Evolutionary conservation across 257 asterid species (phyloP).

Genomic region (Fraxinus quadrangulata): DNA sequence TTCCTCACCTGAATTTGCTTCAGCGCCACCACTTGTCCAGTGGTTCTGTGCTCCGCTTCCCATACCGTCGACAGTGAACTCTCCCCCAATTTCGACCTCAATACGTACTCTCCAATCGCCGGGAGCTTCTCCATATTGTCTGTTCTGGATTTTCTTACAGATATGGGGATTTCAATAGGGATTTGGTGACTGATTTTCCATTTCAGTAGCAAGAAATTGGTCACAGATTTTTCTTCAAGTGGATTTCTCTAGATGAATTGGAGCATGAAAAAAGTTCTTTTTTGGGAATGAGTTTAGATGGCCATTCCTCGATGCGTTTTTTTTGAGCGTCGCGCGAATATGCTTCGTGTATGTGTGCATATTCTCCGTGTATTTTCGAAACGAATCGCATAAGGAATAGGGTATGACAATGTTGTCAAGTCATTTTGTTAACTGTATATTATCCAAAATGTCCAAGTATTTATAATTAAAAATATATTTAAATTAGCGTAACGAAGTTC

Average conservation of each 20-base stretch:
- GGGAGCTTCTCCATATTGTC: constrained; percentile 1
- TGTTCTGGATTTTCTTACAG: background rate
- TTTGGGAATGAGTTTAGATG: no score
- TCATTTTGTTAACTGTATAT: no score
- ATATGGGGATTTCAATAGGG: background rate
- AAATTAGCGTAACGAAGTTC: no score
- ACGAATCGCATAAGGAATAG: no score
- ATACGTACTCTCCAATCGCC: constrained; percentile 32
- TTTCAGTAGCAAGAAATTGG: background rate
- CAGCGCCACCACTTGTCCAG: constrained; percentile 48
- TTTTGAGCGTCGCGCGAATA: no score
- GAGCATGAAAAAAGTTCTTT: background rate
- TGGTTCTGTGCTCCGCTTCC: constrained; percentile 47
- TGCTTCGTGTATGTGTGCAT: no score
- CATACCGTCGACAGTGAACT: constrained; percentile 44
- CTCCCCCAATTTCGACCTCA: constrained; percentile 42
- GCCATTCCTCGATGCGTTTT: no score
- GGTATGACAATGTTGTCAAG: no score
- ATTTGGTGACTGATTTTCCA: background rate
- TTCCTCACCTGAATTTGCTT: constrained; percentile 41
- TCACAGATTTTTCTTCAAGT: background rate
- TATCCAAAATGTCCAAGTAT: no score
- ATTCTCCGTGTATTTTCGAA: no score
- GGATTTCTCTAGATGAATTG: background rate
- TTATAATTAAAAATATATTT: no score